Conservation (phyloP, 2,329 filamentous ascomycete genomes). For the Fusarium virguliforme region DNA sequence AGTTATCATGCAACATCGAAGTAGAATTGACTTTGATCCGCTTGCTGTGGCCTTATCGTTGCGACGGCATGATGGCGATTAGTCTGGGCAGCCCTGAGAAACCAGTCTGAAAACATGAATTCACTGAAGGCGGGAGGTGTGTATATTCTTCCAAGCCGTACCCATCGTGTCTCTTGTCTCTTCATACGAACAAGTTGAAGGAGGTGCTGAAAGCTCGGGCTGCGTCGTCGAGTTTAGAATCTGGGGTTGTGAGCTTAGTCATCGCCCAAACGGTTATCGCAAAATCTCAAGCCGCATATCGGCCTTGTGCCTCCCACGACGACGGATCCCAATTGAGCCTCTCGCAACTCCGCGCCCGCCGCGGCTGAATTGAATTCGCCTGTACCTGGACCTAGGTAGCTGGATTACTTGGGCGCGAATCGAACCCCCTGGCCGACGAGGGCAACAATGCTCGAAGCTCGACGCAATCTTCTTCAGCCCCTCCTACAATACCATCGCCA, state of each 20-base stretch:
- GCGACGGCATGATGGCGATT: background rate
- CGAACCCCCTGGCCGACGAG: background rate
- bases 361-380: background rate
- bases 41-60: background rate
- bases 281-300: constrained; percentile 32
- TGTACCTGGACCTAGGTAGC: background rate
- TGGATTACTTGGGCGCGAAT: background rate
- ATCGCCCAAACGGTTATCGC: constrained; percentile 19
- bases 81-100: background rate
- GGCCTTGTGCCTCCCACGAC: background rate
- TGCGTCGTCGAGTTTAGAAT: constrained; percentile 21
- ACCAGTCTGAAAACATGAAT: background rate
- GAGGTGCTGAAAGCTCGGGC: background rate
- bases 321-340: constrained; percentile 3
- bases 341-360: constrained; percentile 3
- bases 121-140: background rate
- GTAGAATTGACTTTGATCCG: constrained; percentile 10
- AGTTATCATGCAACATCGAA: constrained; percentile 15
- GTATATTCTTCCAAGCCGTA: background rate
- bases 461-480: background rate
- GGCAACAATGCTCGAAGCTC: constrained; percentile 30
- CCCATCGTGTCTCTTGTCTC: too few species aligned
- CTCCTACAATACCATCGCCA: constrained; percentile 2
- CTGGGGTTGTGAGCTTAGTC: constrained; percentile 40
- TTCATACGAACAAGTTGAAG: background rate